These are phyloP conservation scores for Phytophthora europaea DNA, from an alignment of 352 stramenopile genomes.

Conservation along the genomic window DNA sequence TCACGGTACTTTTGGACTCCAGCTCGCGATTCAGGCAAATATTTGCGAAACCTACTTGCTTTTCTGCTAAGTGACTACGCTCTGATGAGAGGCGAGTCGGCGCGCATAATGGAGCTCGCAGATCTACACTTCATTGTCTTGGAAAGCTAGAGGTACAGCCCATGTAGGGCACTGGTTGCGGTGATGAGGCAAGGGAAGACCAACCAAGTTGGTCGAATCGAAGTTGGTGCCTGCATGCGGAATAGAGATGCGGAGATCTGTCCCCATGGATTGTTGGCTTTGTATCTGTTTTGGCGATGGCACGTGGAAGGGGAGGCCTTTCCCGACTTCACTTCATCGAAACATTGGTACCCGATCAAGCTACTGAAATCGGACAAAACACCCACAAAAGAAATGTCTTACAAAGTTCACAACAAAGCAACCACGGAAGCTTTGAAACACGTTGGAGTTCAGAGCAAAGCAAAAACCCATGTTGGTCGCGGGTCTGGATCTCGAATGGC, in stretches of 20 bases:
- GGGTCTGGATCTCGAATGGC: background rate
- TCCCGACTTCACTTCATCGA: background rate
- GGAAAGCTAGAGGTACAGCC: background rate
- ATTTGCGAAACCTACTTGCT: background rate
- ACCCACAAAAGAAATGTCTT: background rate
- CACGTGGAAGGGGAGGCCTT: background rate
- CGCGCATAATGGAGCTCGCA: background rate
- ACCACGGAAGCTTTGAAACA: background rate
- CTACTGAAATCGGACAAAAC: background rate
- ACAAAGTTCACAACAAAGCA: background rate
- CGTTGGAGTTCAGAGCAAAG: background rate
- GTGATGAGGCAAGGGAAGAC: background rate
- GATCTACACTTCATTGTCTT: background rate
- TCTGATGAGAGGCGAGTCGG: background rate
- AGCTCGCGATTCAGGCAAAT: background rate
- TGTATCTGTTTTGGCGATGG: background rate
- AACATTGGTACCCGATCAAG: background rate
- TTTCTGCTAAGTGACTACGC: background rate
- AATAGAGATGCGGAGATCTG: background rate
- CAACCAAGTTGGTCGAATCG: background rate
- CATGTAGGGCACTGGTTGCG: background rate
- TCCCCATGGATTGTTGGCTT: background rate
- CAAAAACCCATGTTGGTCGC: background rate
- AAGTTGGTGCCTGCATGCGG: background rate
- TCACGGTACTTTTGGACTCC: background rate